Base-by-base conservation (phyloP, 306 rosid genomes). In the Dalbergia cochinchinensis region DNA sequence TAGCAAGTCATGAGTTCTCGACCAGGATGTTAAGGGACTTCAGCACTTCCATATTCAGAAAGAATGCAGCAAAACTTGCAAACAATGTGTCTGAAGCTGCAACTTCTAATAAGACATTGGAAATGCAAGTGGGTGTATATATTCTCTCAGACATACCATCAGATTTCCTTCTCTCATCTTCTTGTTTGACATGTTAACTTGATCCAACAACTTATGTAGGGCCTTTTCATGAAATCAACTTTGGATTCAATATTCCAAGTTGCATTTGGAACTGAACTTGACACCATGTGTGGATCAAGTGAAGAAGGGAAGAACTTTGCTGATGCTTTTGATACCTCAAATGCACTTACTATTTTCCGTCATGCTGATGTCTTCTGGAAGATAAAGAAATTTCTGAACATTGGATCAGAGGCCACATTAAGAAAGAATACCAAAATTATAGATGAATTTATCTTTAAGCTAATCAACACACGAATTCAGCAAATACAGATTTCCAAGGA, bases 201-300 rank as follows among this genome's bases (percentile, higher is more conserved):
- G 31, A 11, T 54, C 15, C 51, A 63, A 69, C 60, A 14, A 62
- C 53, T 69, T 41, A 35, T 85, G 5, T 6, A 92, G 96, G 94
- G 86, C 74, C 77, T 89, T n/a, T 62, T 88, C 2, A 88, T 89
- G 94, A 89, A 82, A 71, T 90, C 92, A 74, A 78, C 88, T 12
- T 45, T 90, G 81, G 96, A 92, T 84, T 90, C 97, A 55, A 84
- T 90, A 33, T 89, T 92, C 84, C 85, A 91, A 89, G 96, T 89
- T 75, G 92, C 91, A 83, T 92, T 92, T 79, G 97, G 97, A 65
- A 78, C 55, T 65, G 94, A 91, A 78, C 84, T 92, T 54, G 92
- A 88, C 86, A 90, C 86, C 87, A 86, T 91, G 96, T 88, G 97
- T 80, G 97, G 89, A 83, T 82, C 97, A 84, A 86, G 8, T 79